phyloP scores from a whole-genome alignment of 1,284 basidiomycete genomes.

The Exobasidium rhododendri region DNA sequence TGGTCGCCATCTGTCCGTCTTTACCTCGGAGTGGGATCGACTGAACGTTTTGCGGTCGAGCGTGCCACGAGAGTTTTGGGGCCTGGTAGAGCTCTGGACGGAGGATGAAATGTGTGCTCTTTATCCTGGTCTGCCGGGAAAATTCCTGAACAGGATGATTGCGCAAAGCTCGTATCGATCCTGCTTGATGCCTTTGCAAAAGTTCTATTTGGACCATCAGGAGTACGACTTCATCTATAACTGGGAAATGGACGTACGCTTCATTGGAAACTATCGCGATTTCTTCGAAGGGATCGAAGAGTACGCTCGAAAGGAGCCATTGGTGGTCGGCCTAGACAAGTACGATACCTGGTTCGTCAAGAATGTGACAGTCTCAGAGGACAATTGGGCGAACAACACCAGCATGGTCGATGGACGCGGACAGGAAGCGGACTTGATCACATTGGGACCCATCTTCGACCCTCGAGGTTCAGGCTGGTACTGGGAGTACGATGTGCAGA shows the following conservation, averaged over 20 bases:
- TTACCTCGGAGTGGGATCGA: conserved; percentile 54
- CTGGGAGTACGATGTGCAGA: conserved; percentile 55
- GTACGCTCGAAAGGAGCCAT: conserved; percentile 49
- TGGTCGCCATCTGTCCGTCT: conserved; percentile 47
- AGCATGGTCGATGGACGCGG: conserved; percentile 36
- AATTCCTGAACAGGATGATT: conserved; percentile 54
- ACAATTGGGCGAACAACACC: conserved; percentile 45
- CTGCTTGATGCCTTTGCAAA: conserved; percentile 54
- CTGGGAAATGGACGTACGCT: conserved; percentile 55
- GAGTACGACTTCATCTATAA: conserved; percentile 55
- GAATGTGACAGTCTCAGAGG: conserved; percentile 47
- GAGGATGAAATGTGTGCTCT: conserved; percentile 54
- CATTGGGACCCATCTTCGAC: conserved; percentile 53
- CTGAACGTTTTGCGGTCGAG: conserved; percentile 49
- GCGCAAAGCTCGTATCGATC: conserved; percentile 53
- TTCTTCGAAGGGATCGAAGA: conserved; percentile 50
- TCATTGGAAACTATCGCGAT: conserved; percentile 54
- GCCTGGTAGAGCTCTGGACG: conserved; percentile 54
- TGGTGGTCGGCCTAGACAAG: conserved; percentile 52
- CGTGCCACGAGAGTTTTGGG: conserved; percentile 55
- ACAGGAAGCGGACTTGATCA: conserved; percentile 53
- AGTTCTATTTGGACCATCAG: conserved; percentile 54
- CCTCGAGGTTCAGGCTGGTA: conserved; percentile 54
- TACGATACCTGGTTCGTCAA: conserved; percentile 53
- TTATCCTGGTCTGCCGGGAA: conserved; percentile 51